Percentiles rank a stretch among this genome's conserved stretches.
Evolutionary conservation across 352 stramenopile species (phyloP).

Genomic region (Pythium sp.): DNA sequence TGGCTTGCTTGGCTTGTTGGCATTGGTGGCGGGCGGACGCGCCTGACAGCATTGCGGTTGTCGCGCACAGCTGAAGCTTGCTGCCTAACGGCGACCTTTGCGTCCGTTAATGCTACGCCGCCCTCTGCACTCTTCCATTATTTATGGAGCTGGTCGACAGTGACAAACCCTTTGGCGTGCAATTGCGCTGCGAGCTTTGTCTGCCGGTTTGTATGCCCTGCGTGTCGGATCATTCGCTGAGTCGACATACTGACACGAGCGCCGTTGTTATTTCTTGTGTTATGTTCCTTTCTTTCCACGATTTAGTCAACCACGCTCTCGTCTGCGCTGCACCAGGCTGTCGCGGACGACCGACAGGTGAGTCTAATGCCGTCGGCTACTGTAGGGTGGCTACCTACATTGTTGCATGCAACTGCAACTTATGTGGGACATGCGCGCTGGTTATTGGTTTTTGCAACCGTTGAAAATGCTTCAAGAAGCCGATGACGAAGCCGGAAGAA

Average conservation of each 20-base stretch:
- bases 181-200: background rate
- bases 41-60: background rate
- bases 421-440: background rate
- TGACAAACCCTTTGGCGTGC: background rate
- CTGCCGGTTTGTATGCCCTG: background rate
- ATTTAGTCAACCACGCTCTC: conserved; percentile 24
- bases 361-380: background rate
- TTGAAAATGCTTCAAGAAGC: background rate
- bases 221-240: background rate
- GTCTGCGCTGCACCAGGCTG: conserved; percentile 22
- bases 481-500: conserved; percentile 1
- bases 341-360: conserved; percentile 24
- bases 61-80: conserved; percentile 1
- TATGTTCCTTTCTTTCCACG: background rate
- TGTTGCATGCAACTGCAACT: background rate
- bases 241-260: background rate
- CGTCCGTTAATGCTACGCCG: background rate
- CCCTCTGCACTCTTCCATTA: no score
- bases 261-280: conserved; percentile 7
- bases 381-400: background rate
- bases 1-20: background rate
- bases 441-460: background rate
- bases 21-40: background rate
- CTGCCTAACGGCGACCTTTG: background rate
- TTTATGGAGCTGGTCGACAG: background rate